A percentile compares a stretch with the other conserved stretches of the same genome.
Conservation (phyloP, 2,329 filamentous ascomycete species). For the Pseudophaeomoniella oleicola region DNA sequence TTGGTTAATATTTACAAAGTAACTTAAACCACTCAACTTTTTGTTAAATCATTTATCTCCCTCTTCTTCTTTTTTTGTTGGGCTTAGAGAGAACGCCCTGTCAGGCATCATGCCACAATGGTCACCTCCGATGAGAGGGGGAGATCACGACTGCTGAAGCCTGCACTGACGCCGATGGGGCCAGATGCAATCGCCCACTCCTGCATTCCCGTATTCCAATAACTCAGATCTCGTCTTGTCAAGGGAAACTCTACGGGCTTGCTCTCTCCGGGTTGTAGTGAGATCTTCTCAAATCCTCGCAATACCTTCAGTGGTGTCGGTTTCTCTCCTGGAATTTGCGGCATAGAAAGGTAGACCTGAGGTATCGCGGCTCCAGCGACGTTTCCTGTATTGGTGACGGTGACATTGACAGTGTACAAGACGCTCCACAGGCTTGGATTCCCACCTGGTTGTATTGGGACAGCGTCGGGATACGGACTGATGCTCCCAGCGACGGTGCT, state of each 20-base stretch:
- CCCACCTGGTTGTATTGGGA: constrained; percentile 26
- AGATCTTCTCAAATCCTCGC: constrained; percentile 38
- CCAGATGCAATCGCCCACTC: constrained; percentile 18
- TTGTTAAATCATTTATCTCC: too few species aligned
- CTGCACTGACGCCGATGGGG: constrained; percentile 19
- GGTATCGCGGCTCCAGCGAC: constrained; percentile 33
- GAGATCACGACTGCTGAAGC: constrained; percentile 21
- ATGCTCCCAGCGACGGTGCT: neutral
- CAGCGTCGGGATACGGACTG: neutral
- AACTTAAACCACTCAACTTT: too few species aligned
- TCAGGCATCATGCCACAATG: too few species aligned
- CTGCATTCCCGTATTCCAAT: constrained; percentile 20
- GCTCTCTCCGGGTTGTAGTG: constrained; percentile 26
- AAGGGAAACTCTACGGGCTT: constrained; percentile 30
- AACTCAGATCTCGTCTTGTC: constrained; percentile 20
- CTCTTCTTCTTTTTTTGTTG: too few species aligned
- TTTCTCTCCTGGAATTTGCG: constrained; percentile 11
- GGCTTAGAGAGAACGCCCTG: too few species aligned
- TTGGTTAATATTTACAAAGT: too few species aligned
- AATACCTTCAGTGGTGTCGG: constrained; percentile 25
- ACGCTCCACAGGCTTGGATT: constrained; percentile 37
- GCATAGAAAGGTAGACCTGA: constrained; percentile 40
- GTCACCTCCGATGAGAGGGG: too few species aligned
- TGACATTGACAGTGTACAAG: constrained; percentile 31
- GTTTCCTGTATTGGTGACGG: constrained; percentile 36